Base-by-base conservation (phyloP, 163 green algal genomes). In the Smithsoniella earleae region DNA sequence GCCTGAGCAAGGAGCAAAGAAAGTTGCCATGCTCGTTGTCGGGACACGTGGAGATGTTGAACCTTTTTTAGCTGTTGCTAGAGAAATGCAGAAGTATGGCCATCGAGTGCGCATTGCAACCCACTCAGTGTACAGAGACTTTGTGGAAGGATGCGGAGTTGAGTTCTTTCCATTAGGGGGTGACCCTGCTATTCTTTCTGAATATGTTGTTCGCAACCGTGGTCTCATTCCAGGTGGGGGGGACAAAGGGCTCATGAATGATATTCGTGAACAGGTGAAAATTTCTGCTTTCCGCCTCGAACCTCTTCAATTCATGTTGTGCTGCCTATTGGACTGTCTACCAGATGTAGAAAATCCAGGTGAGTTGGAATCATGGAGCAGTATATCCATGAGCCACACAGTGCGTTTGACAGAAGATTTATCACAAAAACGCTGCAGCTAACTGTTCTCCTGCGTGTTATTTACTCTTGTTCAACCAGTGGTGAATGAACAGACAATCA, bases 41-140 rank as follows among this genome's bases (percentile, higher is more conserved):
- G 90, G 90, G 66, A 95, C 90, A 0, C 78, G 90, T 1, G 89
- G 90, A 16, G 90, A 96, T 66, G 90, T 96, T n/a, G 87, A 96
- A 77, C 90, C 90, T 3, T 92, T 92, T 55, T 73, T 88, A 3
- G 85, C 87, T 4, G 81, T 96, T 3, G 87, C 79, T 0, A 45
- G 83, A 2, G 45, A 73, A 27, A 79, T 96, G 22, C 16, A 79
- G 30, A 43, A 63, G 16, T 79, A 84, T 44, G 87, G 88, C 3
- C 86, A 91, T 44, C 44, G 72, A 0, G 87, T 93, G 40, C 66
- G 86, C 0, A 31, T 93, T n/a, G 88, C 88, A 22, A 83, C 86
- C 0, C 87, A 93, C 52, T 63, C 37, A 6, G 81, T 75, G 25
- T 88, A 88, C 77, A 52, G 77, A 0, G 63, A 79, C 1, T 90